These are phyloP conservation scores for Krasilnikovozyma curviuscula DNA, from an alignment of 768 basidiomycete species.

Conservation along the genomic window DNA sequence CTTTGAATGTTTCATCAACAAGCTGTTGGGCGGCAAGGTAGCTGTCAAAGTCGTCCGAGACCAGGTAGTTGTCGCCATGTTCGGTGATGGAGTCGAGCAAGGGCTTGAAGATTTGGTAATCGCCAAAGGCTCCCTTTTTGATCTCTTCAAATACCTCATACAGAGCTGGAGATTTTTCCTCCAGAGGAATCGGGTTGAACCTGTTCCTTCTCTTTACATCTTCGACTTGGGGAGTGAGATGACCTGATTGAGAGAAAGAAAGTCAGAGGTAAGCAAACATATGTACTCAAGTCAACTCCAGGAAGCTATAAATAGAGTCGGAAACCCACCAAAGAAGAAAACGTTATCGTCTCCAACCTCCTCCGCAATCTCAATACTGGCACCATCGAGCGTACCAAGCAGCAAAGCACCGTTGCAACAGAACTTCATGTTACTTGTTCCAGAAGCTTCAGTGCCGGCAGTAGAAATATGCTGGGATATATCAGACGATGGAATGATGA, in stretches of 20 bases:
- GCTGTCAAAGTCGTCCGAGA: slow-evolving; percentile 87
- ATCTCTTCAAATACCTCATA: slow-evolving; percentile 59
- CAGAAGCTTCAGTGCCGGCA: slow-evolving; percentile 65
- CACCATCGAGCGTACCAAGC: slow-evolving; percentile 39
- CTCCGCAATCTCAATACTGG: slow-evolving; percentile 71
- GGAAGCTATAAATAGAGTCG: slow-evolving; percentile 10
- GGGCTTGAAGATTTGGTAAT: slow-evolving; percentile 63
- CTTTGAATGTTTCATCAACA: slow-evolving; percentile 69
- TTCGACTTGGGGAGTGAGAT: slow-evolving; percentile 67
- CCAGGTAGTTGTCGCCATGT: slow-evolving; percentile 38
- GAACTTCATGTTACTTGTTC: slow-evolving; percentile 35
- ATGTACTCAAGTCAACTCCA: background rate
- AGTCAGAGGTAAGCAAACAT: background rate
- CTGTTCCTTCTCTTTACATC: slow-evolving; percentile 67
- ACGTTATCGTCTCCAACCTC: slow-evolving; percentile 85
- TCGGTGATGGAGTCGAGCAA: slow-evolving; percentile 9
- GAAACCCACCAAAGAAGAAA: slow-evolving; percentile 38
- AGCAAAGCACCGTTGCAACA: slow-evolving; percentile 77
- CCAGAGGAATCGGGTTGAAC: slow-evolving; percentile 62
- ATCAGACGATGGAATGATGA: slow-evolving; percentile 75
- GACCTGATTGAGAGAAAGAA: slow-evolving; percentile 66
- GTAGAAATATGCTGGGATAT: slow-evolving; percentile 94
- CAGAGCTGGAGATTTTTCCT: slow-evolving; percentile 63
- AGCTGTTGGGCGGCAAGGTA: slow-evolving; percentile 67
- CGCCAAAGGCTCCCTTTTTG: slow-evolving; percentile 61